These are phyloP conservation scores for Gomphus bonarii DNA, from an alignment of 1,284 basidiomycete genomes.

Conservation along the genomic window DNA sequence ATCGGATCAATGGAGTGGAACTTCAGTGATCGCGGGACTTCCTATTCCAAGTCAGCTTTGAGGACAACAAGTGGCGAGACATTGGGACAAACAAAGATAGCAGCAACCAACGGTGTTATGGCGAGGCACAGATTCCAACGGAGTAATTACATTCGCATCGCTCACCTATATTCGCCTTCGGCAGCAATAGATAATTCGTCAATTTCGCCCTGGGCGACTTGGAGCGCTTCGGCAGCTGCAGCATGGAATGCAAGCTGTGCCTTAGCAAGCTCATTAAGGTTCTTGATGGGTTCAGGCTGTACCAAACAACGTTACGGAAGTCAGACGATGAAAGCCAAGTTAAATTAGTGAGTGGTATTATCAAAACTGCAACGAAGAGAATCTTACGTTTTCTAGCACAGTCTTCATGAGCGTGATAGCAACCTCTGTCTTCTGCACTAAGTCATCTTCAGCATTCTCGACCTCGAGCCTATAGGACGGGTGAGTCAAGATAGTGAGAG, in stretches of 20 bases:
- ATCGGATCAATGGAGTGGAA: constrained; percentile 19
- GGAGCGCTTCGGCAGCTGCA: constrained; percentile 77
- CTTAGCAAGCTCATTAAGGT: constrained; percentile 86
- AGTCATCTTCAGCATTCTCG: constrained; percentile 91
- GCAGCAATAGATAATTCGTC: constrained; percentile 84
- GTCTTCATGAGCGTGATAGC: constrained; percentile 98
- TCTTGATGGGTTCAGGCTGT: constrained; percentile 91
- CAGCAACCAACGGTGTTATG: background rate
- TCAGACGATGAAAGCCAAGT: background rate
- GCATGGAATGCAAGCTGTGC: constrained; percentile 83
- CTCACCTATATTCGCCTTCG: constrained; percentile 84
- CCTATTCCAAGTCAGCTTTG: constrained; percentile 27
- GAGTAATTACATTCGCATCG: background rate
- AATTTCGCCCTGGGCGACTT: constrained; percentile 77
- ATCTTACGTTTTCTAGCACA: constrained; percentile 85
- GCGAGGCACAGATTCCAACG: background rate
- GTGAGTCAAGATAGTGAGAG: background rate
- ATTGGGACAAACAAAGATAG: background rate
- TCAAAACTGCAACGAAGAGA: background rate
- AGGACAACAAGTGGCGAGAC: background rate
- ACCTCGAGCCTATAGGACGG: constrained; percentile 50
- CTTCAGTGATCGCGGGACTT: constrained; percentile 76
- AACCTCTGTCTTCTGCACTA: constrained; percentile 95
- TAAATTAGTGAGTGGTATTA: background rate
- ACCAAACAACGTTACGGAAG: background rate